Conservation (phyloP, 1,284 basidiomycete species). For the Irpex lacteus region DNA sequence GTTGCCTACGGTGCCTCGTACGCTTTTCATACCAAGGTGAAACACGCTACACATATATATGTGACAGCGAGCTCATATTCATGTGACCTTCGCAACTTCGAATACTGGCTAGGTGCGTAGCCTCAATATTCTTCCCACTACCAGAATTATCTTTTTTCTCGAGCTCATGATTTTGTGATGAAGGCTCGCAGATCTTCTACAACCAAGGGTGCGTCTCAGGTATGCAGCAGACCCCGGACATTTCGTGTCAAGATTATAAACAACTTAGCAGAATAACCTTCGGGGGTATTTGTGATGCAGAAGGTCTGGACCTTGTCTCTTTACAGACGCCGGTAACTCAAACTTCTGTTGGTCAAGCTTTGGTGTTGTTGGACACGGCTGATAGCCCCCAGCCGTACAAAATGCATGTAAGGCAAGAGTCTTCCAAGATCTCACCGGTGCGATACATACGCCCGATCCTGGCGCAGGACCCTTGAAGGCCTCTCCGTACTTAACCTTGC, state of each 20-base stretch:
- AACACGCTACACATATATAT: background rate
- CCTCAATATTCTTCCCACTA: background rate
- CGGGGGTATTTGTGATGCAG: background rate
- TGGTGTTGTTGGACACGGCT: background rate
- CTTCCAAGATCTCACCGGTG: background rate
- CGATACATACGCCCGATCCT: background rate
- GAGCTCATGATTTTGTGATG: background rate
- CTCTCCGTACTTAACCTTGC: background rate
- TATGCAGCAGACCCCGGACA: background rate
- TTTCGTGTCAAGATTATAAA: background rate
- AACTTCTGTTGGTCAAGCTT: background rate
- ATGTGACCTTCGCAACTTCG: background rate
- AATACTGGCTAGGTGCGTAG: background rate
- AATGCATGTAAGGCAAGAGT: background rate
- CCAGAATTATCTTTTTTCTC: background rate
- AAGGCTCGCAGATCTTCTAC: background rate
- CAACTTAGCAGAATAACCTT: background rate
- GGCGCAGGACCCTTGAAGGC: background rate
- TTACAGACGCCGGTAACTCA: background rate
- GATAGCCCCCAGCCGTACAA: background rate
- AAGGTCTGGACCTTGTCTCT: background rate
- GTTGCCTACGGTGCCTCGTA: background rate
- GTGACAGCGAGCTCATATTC: background rate
- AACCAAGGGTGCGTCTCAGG: background rate
- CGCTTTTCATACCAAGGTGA: background rate